Base-by-base conservation (phyloP, 306 rosid genomes). In the Fragaria ananassa region DNA sequence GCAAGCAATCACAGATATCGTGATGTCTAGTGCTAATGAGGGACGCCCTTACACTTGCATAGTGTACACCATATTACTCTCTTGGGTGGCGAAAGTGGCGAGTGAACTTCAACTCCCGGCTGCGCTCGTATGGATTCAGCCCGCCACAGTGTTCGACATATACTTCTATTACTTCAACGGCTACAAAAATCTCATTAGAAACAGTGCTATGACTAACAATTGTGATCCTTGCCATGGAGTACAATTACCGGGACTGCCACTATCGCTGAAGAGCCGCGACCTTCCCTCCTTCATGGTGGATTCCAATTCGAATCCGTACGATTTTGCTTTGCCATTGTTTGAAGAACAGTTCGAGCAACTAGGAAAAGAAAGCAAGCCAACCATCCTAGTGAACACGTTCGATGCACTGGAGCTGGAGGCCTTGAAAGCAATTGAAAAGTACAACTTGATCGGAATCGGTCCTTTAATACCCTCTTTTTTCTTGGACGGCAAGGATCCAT, bases 91-190 rank as follows among this genome's bases (percentile, higher is more conserved):
- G 1, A 46, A 66, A 0, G 61, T 80, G 53, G 88, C 85, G 0
- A 19, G 46, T 31, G 70, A 76, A 8, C 53, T 65, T 11, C 47
- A 82, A n/a, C 67, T 82, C 21, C 86, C 74, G 5, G 37, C 77
- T 0, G 80, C 72, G 17, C 69, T 82, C 1, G 45, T 87, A 1
- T 87, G 88, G 86, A 81, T 71, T 60, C 86, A 87, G 57, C 74
- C 86, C 8, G 88, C 88, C 37, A 60, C 81, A 0, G 83, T 84
- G 17, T 84, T 87, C 9, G 70, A 68, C 35, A 70, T 84, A n/a
- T 77, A 50, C 49, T 63, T 82, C 74, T 73, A 80, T 11, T 87
- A 77, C 61, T 78, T 82, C 19, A 77, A 84, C 23, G 90, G 82
- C 11, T 76, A 68, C 50, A 68, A 49, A 1, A 74, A 81, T 0